phyloP scores from a whole-genome alignment of 2,329 filamentous ascomycete species.

The Bipolaris zeicola region DNA sequence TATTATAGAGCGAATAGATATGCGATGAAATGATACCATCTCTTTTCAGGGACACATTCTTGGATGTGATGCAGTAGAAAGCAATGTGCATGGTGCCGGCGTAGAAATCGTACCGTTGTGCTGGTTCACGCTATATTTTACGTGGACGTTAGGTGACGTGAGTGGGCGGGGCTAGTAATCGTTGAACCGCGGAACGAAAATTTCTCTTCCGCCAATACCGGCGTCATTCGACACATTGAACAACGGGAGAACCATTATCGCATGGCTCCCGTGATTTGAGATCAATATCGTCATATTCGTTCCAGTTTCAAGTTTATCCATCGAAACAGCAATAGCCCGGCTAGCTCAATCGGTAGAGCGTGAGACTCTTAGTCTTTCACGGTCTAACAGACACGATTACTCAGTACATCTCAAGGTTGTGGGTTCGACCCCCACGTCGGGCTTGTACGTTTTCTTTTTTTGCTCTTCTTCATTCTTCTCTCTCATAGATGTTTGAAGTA shows the following conservation, averaged over 20 bases:
- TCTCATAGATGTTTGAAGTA: no score
- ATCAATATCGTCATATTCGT: no score
- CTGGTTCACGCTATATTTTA: no score
- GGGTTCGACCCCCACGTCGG: neutral
- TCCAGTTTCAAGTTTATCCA: neutral
- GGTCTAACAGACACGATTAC: slow-evolving; percentile 2
- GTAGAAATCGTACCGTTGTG: no score
- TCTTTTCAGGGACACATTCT: neutral
- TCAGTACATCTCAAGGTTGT: slow-evolving; percentile 2
- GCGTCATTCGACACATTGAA: no score
- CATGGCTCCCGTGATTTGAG: no score
- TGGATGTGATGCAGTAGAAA: neutral
- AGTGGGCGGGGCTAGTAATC: no score
- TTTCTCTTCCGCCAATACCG: neutral
- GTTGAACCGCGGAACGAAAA: neutral
- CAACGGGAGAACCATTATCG: no score
- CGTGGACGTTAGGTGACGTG: no score
- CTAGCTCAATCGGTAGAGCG: slow-evolving; percentile 49
- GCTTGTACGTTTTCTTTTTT: neutral
- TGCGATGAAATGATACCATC: neutral
- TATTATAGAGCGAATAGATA: no score
- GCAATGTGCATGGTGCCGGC: neutral
- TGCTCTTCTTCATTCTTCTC: no score
- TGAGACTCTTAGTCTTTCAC: slow-evolving; percentile 46
- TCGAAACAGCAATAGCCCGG: slow-evolving; percentile 2